These are phyloP conservation scores for Lachnellula occidentalis DNA, from an alignment of 2,329 filamentous ascomycete genomes.

Conservation along the genomic window DNA sequence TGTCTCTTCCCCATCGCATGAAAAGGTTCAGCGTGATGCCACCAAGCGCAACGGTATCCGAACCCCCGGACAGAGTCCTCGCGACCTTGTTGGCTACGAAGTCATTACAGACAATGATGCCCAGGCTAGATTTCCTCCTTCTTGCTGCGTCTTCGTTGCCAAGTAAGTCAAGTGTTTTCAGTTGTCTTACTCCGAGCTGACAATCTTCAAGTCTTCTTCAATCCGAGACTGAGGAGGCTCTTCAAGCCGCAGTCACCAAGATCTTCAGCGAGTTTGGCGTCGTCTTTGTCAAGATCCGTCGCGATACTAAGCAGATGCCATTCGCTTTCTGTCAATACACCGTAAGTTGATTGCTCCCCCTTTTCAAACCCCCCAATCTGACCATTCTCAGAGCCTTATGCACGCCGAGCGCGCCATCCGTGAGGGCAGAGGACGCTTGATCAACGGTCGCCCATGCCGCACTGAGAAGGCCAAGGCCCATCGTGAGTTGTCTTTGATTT, in stretches of 20 bases:
- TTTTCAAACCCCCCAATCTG: constrained; percentile 13
- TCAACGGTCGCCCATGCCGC: constrained; percentile 53
- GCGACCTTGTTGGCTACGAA: constrained; percentile 5
- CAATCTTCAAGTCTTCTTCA: constrained; percentile 43
- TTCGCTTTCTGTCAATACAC: constrained; percentile 61
- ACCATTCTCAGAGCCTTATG: constrained; percentile 38
- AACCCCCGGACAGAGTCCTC: constrained; percentile 1
- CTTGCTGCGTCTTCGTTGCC: constrained; percentile 58
- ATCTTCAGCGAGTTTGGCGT: constrained; percentile 50
- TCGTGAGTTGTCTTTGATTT: constrained; percentile 37
- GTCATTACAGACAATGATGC: constrained; percentile 24
- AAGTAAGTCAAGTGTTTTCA: constrained; percentile 45
- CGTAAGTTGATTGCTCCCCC: constrained; percentile 36
- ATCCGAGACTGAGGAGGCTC: constrained; percentile 41
- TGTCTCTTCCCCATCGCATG: constrained; percentile 11
- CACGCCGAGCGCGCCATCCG: constrained; percentile 46
- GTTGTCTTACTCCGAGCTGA: not conserved
- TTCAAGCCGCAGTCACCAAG: constrained; percentile 47
- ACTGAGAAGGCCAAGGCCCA: constrained; percentile 56
- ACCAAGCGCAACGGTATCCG: constrained; percentile 4
- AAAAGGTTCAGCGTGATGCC: constrained; percentile 7
- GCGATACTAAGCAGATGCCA: constrained; percentile 54
- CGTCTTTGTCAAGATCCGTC: constrained; percentile 58
- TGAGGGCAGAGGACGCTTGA: constrained; percentile 41
- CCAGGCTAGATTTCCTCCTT: constrained; percentile 37